A percentile compares a stretch with the other conserved stretches of the same genome.
These are phyloP conservation scores for Vitis labrusca DNA, from an alignment of 164 flowering plant genomes.

Conservation along the genomic window DNA sequence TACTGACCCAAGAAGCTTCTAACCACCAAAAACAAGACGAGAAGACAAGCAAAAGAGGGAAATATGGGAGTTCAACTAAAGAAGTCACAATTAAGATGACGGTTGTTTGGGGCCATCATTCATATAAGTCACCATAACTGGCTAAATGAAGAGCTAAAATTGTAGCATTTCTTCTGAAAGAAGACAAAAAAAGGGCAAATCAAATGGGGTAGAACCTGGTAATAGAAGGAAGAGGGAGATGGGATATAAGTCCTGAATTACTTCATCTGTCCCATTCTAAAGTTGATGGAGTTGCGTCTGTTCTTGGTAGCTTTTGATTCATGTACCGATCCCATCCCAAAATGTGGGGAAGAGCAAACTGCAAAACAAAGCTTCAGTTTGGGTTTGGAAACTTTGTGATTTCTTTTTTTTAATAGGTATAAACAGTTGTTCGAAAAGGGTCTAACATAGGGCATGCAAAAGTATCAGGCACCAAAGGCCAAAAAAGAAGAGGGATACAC, in stretches of 20 bases:
- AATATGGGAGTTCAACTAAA: too few species aligned
- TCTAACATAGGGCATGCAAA: too few species aligned
- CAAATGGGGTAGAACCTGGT: too few species aligned
- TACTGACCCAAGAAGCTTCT: too few species aligned
- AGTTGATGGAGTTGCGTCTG: neutral
- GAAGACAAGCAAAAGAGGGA: too few species aligned
- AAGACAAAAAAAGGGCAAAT: too few species aligned
- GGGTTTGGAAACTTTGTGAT: neutral
- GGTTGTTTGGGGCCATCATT: too few species aligned
- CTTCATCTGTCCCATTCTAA: constrained; percentile 67
- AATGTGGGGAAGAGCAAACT: constrained; percentile 66
- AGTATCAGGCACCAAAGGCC: neutral
- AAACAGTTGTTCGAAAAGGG: neutral
- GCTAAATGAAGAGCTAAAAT: neutral
- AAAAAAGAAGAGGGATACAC: too few species aligned
- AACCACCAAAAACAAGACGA: too few species aligned
- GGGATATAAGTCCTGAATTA: neutral
- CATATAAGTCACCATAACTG: too few species aligned
- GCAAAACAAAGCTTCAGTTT: constrained; percentile 18
- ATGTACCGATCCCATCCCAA: constrained; percentile 59
- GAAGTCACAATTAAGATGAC: too few species aligned
- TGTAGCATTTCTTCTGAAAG: neutral
- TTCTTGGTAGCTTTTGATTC: constrained; percentile 11
- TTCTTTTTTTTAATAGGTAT: neutral
- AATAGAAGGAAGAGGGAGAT: neutral